These are phyloP conservation scores for Linnemannia schmuckeri DNA, from an alignment of 192 early-diverging fungal species.

Conservation along the genomic window DNA sequence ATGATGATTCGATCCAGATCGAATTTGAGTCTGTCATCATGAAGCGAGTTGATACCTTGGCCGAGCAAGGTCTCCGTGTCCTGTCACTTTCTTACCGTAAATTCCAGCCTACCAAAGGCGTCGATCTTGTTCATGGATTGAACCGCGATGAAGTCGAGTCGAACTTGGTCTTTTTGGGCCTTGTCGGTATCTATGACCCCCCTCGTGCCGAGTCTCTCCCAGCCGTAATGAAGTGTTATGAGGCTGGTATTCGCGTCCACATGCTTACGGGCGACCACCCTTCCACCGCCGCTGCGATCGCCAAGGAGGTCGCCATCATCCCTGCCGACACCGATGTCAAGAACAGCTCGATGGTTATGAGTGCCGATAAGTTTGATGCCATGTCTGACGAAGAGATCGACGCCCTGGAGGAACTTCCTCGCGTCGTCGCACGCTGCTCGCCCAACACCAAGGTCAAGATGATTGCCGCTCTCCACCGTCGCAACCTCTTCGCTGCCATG, in stretches of 20 bases:
- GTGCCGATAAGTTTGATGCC: conserved; percentile 87
- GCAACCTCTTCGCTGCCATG: conserved; percentile 80
- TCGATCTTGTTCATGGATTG: conserved; percentile 61
- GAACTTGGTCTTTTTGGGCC: conserved; percentile 83
- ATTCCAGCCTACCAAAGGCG: conserved; percentile 40
- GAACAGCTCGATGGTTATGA: conserved; percentile 77
- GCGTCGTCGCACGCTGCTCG: conserved; percentile 91
- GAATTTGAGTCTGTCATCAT: conserved; percentile 77
- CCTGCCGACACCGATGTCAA: conserved; percentile 54
- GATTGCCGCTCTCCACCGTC: conserved; percentile 88
- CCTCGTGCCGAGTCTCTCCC: conserved; percentile 78
- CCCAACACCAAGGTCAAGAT: conserved; percentile 99
- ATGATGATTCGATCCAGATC: conserved; percentile 66
- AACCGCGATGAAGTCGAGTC: conserved; percentile 79
- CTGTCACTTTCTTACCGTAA: conserved; percentile 82
- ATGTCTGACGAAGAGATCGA: conserved; percentile 87
- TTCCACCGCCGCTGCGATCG: conserved; percentile 92
- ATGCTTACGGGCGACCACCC: conserved; percentile 97
- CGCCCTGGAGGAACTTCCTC: conserved; percentile 81
- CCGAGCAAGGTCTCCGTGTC: conserved; percentile 71
- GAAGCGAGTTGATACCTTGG: conserved; percentile 68
- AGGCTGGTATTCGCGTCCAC: conserved; percentile 94
- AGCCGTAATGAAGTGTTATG: conserved; percentile 81
- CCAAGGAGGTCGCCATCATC: conserved; percentile 87
- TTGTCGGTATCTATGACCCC: conserved; percentile 95